phyloP scores from a whole-genome alignment of 1,284 basidiomycete genomes.

The Moesziomyces sp. region DNA sequence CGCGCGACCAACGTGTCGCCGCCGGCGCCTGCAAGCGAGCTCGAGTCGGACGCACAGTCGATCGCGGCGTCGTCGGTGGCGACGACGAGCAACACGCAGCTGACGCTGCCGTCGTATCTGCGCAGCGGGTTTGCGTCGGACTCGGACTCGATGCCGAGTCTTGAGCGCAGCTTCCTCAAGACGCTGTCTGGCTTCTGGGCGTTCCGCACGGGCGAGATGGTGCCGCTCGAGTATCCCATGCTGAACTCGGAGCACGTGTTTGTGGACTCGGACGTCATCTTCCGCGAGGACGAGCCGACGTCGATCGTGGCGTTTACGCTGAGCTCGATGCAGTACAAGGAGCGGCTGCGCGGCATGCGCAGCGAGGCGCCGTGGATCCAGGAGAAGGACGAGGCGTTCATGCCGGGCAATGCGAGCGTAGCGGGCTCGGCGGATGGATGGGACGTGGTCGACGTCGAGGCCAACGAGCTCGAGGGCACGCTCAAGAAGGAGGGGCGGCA shows the following conservation, averaged over 20 bases:
- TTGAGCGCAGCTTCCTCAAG: constrained; percentile 74
- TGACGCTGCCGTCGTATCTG: constrained; percentile 44
- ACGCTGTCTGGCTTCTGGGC: constrained; percentile 79
- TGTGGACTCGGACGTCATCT: constrained; percentile 85
- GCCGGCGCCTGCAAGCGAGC: constrained; percentile 39
- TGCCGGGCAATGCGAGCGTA: constrained; percentile 75
- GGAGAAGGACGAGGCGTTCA: constrained; percentile 51
- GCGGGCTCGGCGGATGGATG: constrained; percentile 37
- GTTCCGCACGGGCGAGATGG: constrained; percentile 71
- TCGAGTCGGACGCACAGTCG: constrained; percentile 51
- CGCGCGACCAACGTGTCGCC: constrained; percentile 25
- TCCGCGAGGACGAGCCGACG: constrained; percentile 96
- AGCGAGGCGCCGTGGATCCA: constrained; percentile 26
- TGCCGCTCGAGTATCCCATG: constrained; percentile 72
- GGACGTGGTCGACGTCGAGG: constrained; percentile 40
- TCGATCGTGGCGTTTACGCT: constrained; percentile 96
- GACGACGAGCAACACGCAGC: constrained; percentile 33
- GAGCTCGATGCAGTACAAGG: constrained; percentile 82
- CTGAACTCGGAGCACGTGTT: constrained; percentile 74
- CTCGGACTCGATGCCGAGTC: constrained; percentile 47
- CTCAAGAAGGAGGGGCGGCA: constrained; percentile 62
- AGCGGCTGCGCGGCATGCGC: constrained; percentile 56
- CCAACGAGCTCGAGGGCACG: constrained; percentile 51
- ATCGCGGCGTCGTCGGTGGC: constrained; percentile 39
- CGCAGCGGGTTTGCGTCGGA: constrained; percentile 44